Percentiles rank a stretch among this genome's conserved stretches.
These are phyloP conservation scores for Fusarium siculi DNA, from an alignment of 2,329 filamentous ascomycete genomes.

Conservation along the genomic window DNA sequence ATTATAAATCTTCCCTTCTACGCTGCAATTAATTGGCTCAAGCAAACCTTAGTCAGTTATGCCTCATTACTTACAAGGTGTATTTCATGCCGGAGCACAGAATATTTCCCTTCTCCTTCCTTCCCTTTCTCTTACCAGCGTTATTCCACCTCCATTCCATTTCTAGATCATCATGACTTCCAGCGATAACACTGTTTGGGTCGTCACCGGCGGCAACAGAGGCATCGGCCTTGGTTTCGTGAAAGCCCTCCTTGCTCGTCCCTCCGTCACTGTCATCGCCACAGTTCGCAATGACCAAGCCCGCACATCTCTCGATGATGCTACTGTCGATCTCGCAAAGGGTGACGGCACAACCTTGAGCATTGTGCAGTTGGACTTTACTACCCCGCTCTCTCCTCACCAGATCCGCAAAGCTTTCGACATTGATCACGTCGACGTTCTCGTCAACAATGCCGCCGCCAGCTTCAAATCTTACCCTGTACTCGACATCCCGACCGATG, in stretches of 20 bases:
- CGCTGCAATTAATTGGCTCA: fast-evolving
- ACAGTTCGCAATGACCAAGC: constrained; percentile 47
- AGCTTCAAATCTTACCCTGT: constrained; percentile 44
- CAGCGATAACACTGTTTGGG: constrained; percentile 45
- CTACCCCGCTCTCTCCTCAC: constrained; percentile 37
- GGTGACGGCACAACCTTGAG: constrained; percentile 43
- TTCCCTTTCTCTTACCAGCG: fast-evolving
- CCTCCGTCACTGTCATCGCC: constrained; percentile 62
- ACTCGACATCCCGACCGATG: constrained; percentile 43
- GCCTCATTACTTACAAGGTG: not conserved
- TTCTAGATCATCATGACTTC: not conserved
- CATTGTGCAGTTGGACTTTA: constrained; percentile 53
- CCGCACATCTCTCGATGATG: constrained; percentile 28
- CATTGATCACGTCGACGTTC: constrained; percentile 57
- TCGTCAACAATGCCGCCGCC: constrained; percentile 63
- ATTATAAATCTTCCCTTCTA: not conserved
- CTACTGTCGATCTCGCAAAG: constrained; percentile 21
- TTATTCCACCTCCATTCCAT: fast-evolving
- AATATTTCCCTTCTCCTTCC: too few relatives aligned
- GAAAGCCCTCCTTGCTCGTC: constrained; percentile 55
- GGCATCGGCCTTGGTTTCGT: constrained; percentile 54
- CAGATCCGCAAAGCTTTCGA: constrained; percentile 41
- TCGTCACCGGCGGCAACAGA: constrained; percentile 55
- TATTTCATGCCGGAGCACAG: not conserved
- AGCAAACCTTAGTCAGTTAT: not conserved